A percentile compares a stretch with the other conserved stretches of the same genome.
phyloP scores from a whole-genome alignment of 768 basidiomycete species.

The Arthromyces matolae region DNA sequence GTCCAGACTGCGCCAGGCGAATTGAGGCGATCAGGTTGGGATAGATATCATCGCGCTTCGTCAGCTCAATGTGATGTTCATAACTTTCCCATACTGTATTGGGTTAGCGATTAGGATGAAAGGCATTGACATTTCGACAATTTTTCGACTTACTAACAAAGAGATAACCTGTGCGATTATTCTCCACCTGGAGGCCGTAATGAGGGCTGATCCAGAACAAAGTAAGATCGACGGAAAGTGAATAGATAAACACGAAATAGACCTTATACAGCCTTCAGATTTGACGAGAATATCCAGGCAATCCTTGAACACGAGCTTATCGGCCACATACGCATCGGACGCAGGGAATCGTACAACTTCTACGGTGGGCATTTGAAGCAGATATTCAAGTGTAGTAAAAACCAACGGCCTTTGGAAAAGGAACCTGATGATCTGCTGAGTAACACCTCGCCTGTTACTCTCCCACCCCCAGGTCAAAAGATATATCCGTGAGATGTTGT shows the following conservation, averaged over 20 bases:
- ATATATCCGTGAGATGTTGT: background rate
- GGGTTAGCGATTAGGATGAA: too few relatives aligned
- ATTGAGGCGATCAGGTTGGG: background rate
- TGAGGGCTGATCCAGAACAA: background rate
- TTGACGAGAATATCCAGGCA: slow-evolving; percentile 5
- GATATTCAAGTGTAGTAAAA: background rate
- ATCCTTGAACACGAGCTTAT: slow-evolving; percentile 7
- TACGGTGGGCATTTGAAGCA: slow-evolving; percentile 10
- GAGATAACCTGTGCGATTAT: slow-evolving; percentile 8
- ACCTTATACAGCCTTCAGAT: slow-evolving; percentile 12
- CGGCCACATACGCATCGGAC: slow-evolving; percentile 10
- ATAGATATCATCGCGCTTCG: slow-evolving; percentile 2
- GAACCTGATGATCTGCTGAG: slow-evolving; percentile 1
- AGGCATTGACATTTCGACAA: too few relatives aligned
- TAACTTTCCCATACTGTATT: slow-evolving; percentile 12
- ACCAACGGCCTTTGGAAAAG: background rate
- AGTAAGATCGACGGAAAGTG: background rate
- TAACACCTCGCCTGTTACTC: background rate
- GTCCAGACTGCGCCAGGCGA: background rate
- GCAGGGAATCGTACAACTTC: slow-evolving; percentile 10
- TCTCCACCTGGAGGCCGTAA: slow-evolving; percentile 14
- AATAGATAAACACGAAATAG: background rate
- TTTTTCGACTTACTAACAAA: slow-evolving; percentile 11
- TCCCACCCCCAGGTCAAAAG: background rate
- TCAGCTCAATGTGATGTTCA: slow-evolving; percentile 7